phyloP scores from a whole-genome alignment of 2,329 filamentous ascomycete genomes.

The Hymenoscyphus infarciens region DNA sequence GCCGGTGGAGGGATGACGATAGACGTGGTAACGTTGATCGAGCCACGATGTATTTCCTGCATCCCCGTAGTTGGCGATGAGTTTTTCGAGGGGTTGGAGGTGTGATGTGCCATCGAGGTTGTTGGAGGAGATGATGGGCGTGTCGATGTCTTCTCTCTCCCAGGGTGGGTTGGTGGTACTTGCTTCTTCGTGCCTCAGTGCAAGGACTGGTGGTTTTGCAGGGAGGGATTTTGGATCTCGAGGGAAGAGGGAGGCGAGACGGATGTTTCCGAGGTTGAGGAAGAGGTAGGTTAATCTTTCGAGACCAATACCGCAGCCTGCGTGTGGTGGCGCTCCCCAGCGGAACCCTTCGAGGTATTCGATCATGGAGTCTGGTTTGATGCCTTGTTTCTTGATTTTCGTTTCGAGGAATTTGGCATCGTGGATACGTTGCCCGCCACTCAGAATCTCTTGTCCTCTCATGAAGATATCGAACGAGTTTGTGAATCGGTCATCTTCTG shows the following conservation, averaged over 20 bases:
- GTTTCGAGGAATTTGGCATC: slow-evolving; percentile 69
- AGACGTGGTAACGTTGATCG: slow-evolving; percentile 82
- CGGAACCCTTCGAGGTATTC: slow-evolving; percentile 88
- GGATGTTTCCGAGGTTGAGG: slow-evolving; percentile 82
- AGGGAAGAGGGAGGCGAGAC: slow-evolving; percentile 81
- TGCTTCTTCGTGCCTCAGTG: slow-evolving; percentile 81
- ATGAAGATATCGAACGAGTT: slow-evolving; percentile 97
- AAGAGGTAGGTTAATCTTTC: slow-evolving; percentile 86
- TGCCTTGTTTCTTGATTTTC: slow-evolving; percentile 71
- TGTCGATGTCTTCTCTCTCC: slow-evolving; percentile 40
- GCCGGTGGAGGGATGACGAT: slow-evolving; percentile 75
- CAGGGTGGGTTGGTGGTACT: slow-evolving; percentile 72
- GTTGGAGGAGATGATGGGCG: slow-evolving; percentile 23
- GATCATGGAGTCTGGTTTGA: slow-evolving; percentile 79
- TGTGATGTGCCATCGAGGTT: slow-evolving; percentile 31
- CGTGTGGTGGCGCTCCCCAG: slow-evolving; percentile 84
- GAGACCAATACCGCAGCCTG: slow-evolving; percentile 83
- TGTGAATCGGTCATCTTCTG: slow-evolving; percentile 67
- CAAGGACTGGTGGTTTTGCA: slow-evolving; percentile 55
- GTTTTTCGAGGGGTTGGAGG: slow-evolving; percentile 73
- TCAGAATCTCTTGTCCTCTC: slow-evolving; percentile 87
- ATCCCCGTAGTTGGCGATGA: slow-evolving; percentile 94
- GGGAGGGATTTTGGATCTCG: slow-evolving; percentile 87
- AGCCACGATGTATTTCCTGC: slow-evolving; percentile 93
- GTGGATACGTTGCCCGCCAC: slow-evolving; percentile 90